These are phyloP conservation scores for Lasiosphaeriaceae sp. DNA, from an alignment of 495 filamentous ascomycete genomes.

Conservation along the genomic window DNA sequence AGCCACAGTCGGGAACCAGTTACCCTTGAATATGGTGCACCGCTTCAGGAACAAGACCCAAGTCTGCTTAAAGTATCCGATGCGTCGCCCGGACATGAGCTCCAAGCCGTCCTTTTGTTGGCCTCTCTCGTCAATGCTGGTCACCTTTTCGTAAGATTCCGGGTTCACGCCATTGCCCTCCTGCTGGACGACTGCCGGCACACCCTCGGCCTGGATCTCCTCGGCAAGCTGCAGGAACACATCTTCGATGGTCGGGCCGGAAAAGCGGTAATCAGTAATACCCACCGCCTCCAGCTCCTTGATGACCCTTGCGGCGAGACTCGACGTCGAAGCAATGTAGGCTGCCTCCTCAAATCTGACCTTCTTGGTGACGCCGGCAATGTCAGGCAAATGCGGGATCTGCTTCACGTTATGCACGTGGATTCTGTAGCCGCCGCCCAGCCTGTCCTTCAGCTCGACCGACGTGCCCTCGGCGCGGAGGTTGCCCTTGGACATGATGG, in stretches of 20 bases:
- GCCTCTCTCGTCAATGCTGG: slow-evolving; percentile 15
- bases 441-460: slow-evolving; percentile 65
- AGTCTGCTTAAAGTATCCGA: slow-evolving; percentile 61
- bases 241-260: slow-evolving; percentile 82
- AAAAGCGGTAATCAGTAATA: slow-evolving; percentile 68
- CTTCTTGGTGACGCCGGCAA: slow-evolving; percentile 54
- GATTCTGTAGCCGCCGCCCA: slow-evolving; percentile 75
- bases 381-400: slow-evolving; percentile 42
- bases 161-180: slow-evolving; percentile 18
- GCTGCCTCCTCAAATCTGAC: slow-evolving; percentile 63
- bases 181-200: slow-evolving; percentile 4
- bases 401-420: slow-evolving; percentile 56
- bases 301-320: slow-evolving; percentile 62
- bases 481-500: slow-evolving; percentile 68
- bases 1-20: slow-evolving; percentile 67
- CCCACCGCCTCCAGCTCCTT: slow-evolving; percentile 57
- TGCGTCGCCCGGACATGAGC: slow-evolving; percentile 62
- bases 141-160: slow-evolving; percentile 20
- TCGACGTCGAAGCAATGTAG: slow-evolving; percentile 62
- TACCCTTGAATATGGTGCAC: slow-evolving; percentile 68
- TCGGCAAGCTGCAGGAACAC: slow-evolving; percentile 81
- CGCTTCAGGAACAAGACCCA: slow-evolving; percentile 75
- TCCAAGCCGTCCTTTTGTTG: slow-evolving; percentile 40
- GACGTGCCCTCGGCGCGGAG: slow-evolving; percentile 71
- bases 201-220: slow-evolving; percentile 48